phyloP scores from a whole-genome alignment of 2,329 filamentous ascomycete genomes.

The Trichoderma sp. region DNA sequence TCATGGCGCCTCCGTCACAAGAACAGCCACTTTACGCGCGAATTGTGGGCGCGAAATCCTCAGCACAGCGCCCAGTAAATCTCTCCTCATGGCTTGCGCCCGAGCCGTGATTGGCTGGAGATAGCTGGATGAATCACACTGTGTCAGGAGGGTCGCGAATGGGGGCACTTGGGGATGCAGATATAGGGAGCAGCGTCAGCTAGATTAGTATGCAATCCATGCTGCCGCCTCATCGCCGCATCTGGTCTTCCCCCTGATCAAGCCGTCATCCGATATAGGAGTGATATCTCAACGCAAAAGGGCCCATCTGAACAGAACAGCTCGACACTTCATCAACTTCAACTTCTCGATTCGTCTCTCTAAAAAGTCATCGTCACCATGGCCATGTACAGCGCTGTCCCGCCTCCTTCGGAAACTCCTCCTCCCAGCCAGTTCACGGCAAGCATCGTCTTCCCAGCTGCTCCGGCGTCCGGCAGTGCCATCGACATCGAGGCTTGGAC shows the following conservation, averaged over 20 bases:
- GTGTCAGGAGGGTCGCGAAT: conserved; percentile 2
- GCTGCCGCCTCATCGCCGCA: not conserved
- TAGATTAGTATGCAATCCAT: not conserved
- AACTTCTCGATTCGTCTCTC: not conserved
- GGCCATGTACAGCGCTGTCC: conserved; percentile 53
- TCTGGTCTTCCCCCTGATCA: not conserved
- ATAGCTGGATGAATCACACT: conserved; percentile 9
- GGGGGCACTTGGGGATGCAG: not conserved
- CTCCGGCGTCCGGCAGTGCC: conserved; percentile 26
- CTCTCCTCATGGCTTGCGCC: conserved; percentile 34
- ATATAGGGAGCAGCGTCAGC: not conserved
- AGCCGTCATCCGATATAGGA: not conserved
- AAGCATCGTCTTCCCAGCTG: conserved; percentile 20
- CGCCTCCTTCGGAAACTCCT: conserved; percentile 44
- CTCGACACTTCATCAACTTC: not conserved
- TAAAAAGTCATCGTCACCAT: conserved; percentile 30
- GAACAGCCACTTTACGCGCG: conserved; percentile 16
- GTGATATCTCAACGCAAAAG: not conserved
- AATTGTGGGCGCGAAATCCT: not conserved
- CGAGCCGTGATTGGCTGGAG: conserved; percentile 30
- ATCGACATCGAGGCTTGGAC: conserved; percentile 69
- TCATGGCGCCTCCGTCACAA: not conserved
- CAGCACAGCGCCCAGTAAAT: conserved; percentile 7
- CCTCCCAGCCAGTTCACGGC: conserved; percentile 22
- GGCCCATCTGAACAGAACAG: not conserved